Conservation (phyloP, 805 yeast genomes). For the Zygosaccharomyces lentus region DNA sequence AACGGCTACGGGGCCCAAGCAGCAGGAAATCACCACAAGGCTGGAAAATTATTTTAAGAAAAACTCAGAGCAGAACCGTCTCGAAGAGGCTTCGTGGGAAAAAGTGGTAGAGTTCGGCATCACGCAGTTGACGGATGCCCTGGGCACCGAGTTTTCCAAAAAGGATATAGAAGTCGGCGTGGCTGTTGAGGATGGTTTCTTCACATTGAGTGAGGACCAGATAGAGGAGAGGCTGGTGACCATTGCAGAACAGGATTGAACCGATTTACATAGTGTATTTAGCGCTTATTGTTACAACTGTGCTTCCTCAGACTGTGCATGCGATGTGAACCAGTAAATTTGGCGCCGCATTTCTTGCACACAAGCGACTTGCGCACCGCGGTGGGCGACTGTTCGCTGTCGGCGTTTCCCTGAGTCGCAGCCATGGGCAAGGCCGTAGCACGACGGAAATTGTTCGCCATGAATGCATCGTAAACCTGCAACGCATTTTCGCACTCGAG, state of each 20-base stretch:
- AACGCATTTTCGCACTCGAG: constrained; percentile 30
- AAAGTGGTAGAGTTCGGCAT: constrained; percentile 87
- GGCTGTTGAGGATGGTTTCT: constrained; percentile 68
- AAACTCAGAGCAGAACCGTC: constrained; percentile 33
- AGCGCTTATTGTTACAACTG: constrained; percentile 14
- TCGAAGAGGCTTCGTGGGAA: constrained; percentile 70
- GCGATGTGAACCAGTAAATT: constrained; percentile 26
- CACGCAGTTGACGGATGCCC: constrained; percentile 74
- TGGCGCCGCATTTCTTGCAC: constrained; percentile 26
- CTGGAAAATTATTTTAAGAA: constrained; percentile 86
- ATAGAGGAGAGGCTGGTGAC: constrained; percentile 91
- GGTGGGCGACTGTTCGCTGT: constrained; percentile 5
- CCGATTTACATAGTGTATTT: constrained; percentile 3
- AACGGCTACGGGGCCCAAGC: constrained; percentile 93
- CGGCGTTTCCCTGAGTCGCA: constrained; percentile 1
- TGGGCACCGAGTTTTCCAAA: constrained; percentile 91
- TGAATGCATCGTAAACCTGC: constrained; percentile 25
- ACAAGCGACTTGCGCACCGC: constrained; percentile 25
- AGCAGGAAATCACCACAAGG: constrained; percentile 87
- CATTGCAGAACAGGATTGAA: constrained; percentile 91
- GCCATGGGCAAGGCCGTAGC: not conserved
- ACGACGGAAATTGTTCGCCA: constrained; percentile 15
- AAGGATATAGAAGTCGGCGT: constrained; percentile 92
- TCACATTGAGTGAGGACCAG: constrained; percentile 72
- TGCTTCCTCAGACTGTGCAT: constrained; percentile 21